Base-by-base conservation (phyloP, 2,329 filamentous ascomycete genomes). In the Curvularia lunata region DNA sequence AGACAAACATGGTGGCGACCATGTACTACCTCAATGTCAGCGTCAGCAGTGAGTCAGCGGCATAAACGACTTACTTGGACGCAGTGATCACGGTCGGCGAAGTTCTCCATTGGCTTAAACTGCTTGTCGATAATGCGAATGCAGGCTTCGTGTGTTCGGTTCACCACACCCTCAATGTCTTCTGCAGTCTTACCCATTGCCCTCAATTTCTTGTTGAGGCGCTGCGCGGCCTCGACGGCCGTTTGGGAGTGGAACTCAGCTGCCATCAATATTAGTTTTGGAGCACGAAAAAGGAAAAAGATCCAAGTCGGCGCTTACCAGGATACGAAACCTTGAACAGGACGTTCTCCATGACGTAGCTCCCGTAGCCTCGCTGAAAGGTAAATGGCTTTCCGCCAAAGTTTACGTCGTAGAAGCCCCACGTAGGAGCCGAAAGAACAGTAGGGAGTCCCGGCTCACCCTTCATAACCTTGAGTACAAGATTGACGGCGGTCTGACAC, bases 91-190 rank as follows among this genome's bases (percentile, higher is more conserved):
- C 95, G 92, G 82, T 99, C 95, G 75, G 95, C 95, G 57, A 98
- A 99, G 88, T 99, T 99, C 84, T 97, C 93, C 91, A 99, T 96
- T 70, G 93, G 89, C 86, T 97, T 98, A 86, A 97, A 96, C 82
- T 99, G 95, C 86, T 99, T 99, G 86, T 99, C 95, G 74, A 99
- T 99, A 81, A 99, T 99, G 73, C 95, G 92, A 76, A 99, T 87
- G 83, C 95, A 98, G 58, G 95, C 95, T 82, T 99, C 95, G 83
- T 99, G 95, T 8, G 95, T 99, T 72, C 95, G 90, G 87, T 94
- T 97, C 69, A 90, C 92, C 73, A 99, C 87, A 61, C 86, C 85
- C 83, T 96, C 94, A 83, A 99, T 79, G 79, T 99, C 94, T 68
- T 89, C 90, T 56, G 93, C 92, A 52, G 89, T 91, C 85, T 97